Base-by-base conservation (phyloP, 1,139 yeast genomes). In the Blastobotrys indianensis region DNA sequence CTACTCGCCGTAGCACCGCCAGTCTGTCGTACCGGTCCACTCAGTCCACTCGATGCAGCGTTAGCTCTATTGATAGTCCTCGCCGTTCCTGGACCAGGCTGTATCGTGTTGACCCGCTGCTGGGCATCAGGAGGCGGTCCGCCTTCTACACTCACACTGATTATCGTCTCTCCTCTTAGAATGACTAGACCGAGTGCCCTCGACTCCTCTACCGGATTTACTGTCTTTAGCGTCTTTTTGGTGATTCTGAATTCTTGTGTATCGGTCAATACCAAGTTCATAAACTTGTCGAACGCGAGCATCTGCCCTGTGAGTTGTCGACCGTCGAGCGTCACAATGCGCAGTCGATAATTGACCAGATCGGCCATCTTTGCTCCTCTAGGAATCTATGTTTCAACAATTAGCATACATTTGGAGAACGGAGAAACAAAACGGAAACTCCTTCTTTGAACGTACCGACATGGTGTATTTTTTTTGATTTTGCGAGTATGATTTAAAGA, bases 241-340 rank as follows among this genome's bases (percentile, higher is more conserved):
- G 95, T 81, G 12, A 80, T 68, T 53, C 97, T 74, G 57, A 80
- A 79, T 61, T 92, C 98, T 58, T 85, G 90, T 39, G 95, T 79
- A 54, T 90, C 95, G 12, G 85, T 76, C 36, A 92, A 69, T 12
- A 92, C 96, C 38, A 92, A 64, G 63, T 92, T 92, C 82, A 90
- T 82, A 63, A 83, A 85, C 62, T 82, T 82, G 65, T 92, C 97
- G 62, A 87, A 92, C 3, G 97, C 92, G 53, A 90, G 67, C 46
- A 92, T 72, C 51, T 82, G 81, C 1, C 98, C 98, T 9, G 82
- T 72, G 55, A 85, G 78, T 44, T 79, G 80, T 41, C 95, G 74
- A 10, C 84, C 81, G 65, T 90, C 97, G 20, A 78, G 65, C 1
- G 94, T 77, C 34, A 82, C 74, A 30, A 88, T 83, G 48, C 83